phyloP scores from a whole-genome alignment of 352 stramenopile species.

The Blastocystis sp. region DNA sequence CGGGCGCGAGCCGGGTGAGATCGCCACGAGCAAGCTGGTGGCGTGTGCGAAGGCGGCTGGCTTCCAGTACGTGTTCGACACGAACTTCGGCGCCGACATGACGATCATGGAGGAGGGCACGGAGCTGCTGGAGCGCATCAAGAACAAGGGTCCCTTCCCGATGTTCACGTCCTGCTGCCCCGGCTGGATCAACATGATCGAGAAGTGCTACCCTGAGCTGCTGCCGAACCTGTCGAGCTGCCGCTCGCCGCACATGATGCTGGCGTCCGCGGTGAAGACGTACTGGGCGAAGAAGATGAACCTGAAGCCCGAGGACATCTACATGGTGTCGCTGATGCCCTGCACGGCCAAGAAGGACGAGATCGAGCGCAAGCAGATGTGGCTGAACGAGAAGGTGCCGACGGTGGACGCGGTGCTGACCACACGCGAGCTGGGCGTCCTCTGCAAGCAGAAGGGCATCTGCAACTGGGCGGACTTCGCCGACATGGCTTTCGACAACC shows the following conservation, averaged over 20 bases:
- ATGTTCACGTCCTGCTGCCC: conserved; percentile 88
- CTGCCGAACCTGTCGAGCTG: conserved; percentile 85
- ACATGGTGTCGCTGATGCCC: conserved; percentile 88
- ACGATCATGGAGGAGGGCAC: conserved; percentile 79
- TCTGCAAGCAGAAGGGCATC: conserved; percentile 62
- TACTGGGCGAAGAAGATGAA: conserved; percentile 50
- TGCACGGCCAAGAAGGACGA: conserved; percentile 98
- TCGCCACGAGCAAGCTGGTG: conserved; percentile 61
- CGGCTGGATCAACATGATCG: conserved; percentile 88
- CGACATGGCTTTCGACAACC: conserved; percentile 56
- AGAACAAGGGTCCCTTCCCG: conserved; percentile 73
- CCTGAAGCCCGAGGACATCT: conserved; percentile 67
- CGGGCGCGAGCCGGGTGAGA: conserved; percentile 59
- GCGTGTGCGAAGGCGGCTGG: conserved; percentile 64
- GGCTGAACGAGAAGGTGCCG: conserved; percentile 60
- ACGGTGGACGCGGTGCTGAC: conserved; percentile 87
- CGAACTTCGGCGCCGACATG: conserved; percentile 77
- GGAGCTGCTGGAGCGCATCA: conserved; percentile 75
- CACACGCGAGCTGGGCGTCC: conserved; percentile 66
- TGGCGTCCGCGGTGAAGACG: conserved; percentile 60
- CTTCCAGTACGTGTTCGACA: conserved; percentile 79
- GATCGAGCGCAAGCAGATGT: conserved; percentile 61
- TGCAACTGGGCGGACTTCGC: conserved; percentile 50
- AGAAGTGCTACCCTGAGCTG: conserved; percentile 84
- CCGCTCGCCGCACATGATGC: conserved; percentile 86